Conservation (phyloP, 139 green algal genomes). For the Chlamydomonas sphaeroides region DNA sequence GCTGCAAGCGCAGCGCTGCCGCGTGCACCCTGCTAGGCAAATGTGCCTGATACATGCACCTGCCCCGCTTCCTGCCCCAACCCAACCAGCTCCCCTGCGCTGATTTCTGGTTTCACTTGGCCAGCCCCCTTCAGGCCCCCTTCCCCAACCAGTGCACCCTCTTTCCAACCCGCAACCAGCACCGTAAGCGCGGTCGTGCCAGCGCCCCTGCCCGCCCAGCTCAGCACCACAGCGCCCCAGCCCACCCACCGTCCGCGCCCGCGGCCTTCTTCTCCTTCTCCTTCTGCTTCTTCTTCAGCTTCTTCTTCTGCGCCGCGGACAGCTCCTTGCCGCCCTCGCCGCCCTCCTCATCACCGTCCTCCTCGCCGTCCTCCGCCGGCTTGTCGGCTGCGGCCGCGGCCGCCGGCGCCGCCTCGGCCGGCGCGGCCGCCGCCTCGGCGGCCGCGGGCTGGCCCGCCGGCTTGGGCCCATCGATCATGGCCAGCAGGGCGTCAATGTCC, state of each 20-base stretch:
- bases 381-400: constrained; percentile 39
- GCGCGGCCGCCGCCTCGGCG: constrained; percentile 25
- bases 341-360: constrained; percentile 38
- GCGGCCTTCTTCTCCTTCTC: constrained; percentile 79
- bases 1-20: too few species aligned
- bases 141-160: too few species aligned
- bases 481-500: constrained; percentile 78
- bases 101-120: too few species aligned
- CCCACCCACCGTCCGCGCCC: constrained; percentile 28
- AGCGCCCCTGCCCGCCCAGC: too few species aligned
- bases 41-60: too few species aligned
- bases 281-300: constrained; percentile 87
- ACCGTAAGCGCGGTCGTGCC: too few species aligned
- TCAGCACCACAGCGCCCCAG: neutral
- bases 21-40: too few species aligned
- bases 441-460: constrained; percentile 14
- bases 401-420: constrained; percentile 18
- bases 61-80: too few species aligned
- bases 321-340: constrained; percentile 65
- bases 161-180: too few species aligned
- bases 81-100: too few species aligned
- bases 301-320: constrained; percentile 85
- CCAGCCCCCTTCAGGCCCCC: too few species aligned
- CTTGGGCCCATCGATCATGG: constrained; percentile 69
- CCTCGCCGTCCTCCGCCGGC: constrained; percentile 43